These are phyloP conservation scores for Rheum nobile DNA, from an alignment of 148 eudicot species.

Conservation along the genomic window DNA sequence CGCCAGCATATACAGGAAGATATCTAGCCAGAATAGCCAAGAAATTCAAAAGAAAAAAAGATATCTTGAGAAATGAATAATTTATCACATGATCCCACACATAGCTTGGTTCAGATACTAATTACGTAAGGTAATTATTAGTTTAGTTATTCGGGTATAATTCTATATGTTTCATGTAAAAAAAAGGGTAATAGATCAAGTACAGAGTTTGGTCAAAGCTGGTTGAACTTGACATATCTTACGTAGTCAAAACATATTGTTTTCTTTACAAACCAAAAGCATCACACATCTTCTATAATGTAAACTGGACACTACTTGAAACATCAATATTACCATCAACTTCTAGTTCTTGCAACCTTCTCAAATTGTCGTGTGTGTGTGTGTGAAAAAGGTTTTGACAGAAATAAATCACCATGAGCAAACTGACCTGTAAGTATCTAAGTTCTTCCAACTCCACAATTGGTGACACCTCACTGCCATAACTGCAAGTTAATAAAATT, in stretches of 20 bases:
- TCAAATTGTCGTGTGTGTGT: neutral
- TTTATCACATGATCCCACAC: neutral
- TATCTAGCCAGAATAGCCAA: neutral
- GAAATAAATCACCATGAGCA: neutral
- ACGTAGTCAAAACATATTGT: neutral
- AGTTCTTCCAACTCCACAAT: constrained; percentile 51
- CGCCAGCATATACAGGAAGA: too few relatives aligned
- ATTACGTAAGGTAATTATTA: neutral
- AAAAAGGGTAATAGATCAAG: neutral
- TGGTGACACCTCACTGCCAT: constrained; percentile 69
- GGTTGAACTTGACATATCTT: neutral
- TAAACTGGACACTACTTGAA: neutral
- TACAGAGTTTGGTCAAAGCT: neutral
- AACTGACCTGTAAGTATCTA: constrained; percentile 38
- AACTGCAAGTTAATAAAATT: constrained; percentile 37
- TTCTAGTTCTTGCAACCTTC: neutral
- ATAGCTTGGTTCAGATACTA: neutral
- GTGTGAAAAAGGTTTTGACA: neutral
- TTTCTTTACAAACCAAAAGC: neutral
- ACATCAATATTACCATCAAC: neutral
- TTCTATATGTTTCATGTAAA: neutral
- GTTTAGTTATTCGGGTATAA: neutral
- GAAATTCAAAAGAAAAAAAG: neutral
- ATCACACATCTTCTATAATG: neutral
- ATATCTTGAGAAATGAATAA: neutral